A percentile compares a stretch with the other conserved stretches of the same genome.
Conservation (phyloP, 345 rosid species). For the Camelina hispida region DNA sequence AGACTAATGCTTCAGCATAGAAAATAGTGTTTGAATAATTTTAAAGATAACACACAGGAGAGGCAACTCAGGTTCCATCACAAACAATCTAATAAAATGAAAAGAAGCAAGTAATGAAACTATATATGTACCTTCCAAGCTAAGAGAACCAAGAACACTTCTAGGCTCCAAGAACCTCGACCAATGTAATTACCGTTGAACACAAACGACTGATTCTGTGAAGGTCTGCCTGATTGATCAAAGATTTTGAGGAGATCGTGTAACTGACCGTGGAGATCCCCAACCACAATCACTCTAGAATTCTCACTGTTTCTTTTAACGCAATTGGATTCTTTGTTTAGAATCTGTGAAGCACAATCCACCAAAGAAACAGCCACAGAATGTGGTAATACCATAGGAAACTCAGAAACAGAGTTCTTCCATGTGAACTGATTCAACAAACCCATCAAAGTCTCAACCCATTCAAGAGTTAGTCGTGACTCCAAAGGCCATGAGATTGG, state of each 20-base stretch:
- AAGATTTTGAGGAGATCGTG: slow-evolving; percentile 53
- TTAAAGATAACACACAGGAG: not conserved
- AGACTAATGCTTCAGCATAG: not conserved
- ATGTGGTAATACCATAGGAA: slow-evolving; percentile 39
- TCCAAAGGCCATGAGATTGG: slow-evolving; percentile 52
- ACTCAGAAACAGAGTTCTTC: slow-evolving; percentile 46
- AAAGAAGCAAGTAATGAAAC: not conserved
- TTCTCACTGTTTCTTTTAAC: slow-evolving; percentile 38
- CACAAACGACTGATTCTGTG: slow-evolving; percentile 42
- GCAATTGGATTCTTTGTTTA: slow-evolving; percentile 52
- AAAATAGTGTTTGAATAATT: not conserved
- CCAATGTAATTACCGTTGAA: slow-evolving; percentile 54
- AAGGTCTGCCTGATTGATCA: slow-evolving; percentile 53
- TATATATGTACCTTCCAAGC: slow-evolving; percentile 55
- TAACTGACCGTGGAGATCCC: slow-evolving; percentile 53
- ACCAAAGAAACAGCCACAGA: slow-evolving; percentile 47
- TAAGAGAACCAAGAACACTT: slow-evolving; percentile 52
- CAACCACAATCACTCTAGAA: slow-evolving; percentile 50
- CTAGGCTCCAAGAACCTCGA: slow-evolving; percentile 53
- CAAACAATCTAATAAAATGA: not conserved
- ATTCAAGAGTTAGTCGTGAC: slow-evolving; percentile 44
- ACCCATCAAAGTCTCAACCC: slow-evolving; percentile 51
- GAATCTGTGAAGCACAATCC: slow-evolving; percentile 43
- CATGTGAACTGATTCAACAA: slow-evolving; percentile 45
- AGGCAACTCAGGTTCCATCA: not conserved